Evolutionary conservation across 306 rosid genomes (phyloP), one percentile per base, ranked within the genome.

Genomic region (Biancaea sappan): DNA sequence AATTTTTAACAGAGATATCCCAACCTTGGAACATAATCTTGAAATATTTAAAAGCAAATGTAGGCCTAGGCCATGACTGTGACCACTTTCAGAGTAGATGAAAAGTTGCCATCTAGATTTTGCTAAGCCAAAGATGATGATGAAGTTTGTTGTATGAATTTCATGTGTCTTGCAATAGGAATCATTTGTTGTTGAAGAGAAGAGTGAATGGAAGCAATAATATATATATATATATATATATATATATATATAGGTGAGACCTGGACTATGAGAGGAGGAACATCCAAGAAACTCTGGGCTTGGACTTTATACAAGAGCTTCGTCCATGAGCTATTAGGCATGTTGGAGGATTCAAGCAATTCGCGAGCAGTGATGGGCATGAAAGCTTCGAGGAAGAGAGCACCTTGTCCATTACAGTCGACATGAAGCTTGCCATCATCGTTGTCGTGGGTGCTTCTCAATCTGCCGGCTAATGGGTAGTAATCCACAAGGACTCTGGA

Each of bases 201-300:
- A 12, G 25, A 29, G n/a, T 24, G 61, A 34, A n/a, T n/a, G n/a
- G n/a, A n/a, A n/a, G n/a, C n/a, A n/a, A n/a, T n/a, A n/a, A n/a
- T n/a, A n/a, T n/a, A n/a, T n/a, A n/a, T n/a, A n/a, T n/a, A n/a
- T n/a, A 35, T 35, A 4, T 35, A 1, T 4, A 35, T 35, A 35
- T 35, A 35, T 35, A 35, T 35, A 35, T 35, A 35, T 35, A 35
- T 35, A 0, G 7, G 3, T n/a, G 63, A 29, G 2, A 94, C 98
- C 97, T 94, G 98, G 69, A 91, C 79, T 32, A 91, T 74, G 14
- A 94, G 94, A 47, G 97, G 98, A 84, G 97, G 98, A 80, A 89
- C 67, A 69, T 91, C 94, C 71, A 91, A 57, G 83, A 91, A 94
- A 73, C 68, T 84, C 1, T 66, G 84, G 77, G 88, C 80, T 73